Base-by-base conservation (phyloP, 2,329 filamentous ascomycete species). In the Tolypocladium guangdongense region DNA sequence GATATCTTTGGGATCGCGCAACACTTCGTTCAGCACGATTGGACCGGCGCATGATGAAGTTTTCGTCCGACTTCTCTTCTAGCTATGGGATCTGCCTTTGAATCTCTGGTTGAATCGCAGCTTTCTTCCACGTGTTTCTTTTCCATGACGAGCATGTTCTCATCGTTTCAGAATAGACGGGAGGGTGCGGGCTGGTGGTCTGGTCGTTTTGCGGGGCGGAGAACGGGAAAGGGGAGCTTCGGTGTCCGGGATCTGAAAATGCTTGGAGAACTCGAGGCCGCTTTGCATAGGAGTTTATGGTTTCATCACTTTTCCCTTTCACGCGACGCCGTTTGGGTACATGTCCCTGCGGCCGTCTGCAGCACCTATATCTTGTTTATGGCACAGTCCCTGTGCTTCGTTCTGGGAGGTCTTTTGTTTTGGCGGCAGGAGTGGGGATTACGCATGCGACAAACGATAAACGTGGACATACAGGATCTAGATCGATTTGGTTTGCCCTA, bases 201-300 rank as follows among this genome's bases (percentile, higher is more conserved):
- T 43, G 4, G 36, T 41, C 20, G 51, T 35, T 52, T 52, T 35
- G 24, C 20, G 33, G 18, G 41, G 33, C 30, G 20, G 18, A 37
- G 37, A 20, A 14, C 37, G 49, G 36, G 48, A 8, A 50, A n/a
- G 48, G 22, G 43, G 24, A 48, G 51, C 35, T 38, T 35, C n/a
- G 51, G 51, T 52, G 51, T 52, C 43, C 4, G 37, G 51, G 51
- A 20, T 36, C n/a, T 39, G 51, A 52, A 52, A 48, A 52, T 16
- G 32, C n/a, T 46, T 47, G 12, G 35, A 33, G 35, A 41, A 39
- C 20, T 47, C 32, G 35, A 18, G 35, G 43, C 16, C 27, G 30
- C 18, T 46, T 20, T 47, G 36, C 35, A 49, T 24, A 5, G 51
- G 51, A 52, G 51, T 52, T 52, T 33, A 22, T 20, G 30, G n/a